Base-by-base conservation (phyloP, 139 green algal species). In the Haematococcus lacustris region DNA sequence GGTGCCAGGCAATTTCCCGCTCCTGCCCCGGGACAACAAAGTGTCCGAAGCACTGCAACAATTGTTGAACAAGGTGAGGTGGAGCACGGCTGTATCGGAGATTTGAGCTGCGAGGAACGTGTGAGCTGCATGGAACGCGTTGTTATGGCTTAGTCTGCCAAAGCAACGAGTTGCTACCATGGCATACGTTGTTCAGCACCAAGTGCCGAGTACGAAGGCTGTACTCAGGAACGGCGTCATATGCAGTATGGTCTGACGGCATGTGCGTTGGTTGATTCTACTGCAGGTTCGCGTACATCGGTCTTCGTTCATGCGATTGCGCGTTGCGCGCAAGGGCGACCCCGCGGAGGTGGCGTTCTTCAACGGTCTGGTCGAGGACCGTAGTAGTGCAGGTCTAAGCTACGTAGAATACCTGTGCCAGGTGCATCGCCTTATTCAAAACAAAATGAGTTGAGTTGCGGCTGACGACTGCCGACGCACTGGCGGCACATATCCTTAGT, bases 371-470 rank as follows among this genome's bases (percentile, higher is more conserved):
- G 78, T 94, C n/a, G 92, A 97, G 76, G 92, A 97, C 73, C 72
- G 83, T 9, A 80, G 68, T 17, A 78, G 63, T 1, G 83, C 75
- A 1, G 90, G 90, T 30, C 86, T 87, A 78, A 86, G 71, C 59
- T 97, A 97, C 71, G 89, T 97, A 39, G 92, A 97, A 77, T 94
- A 86, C 74, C 76, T 97, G 47, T 96, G 92, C 85, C 83, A 86
- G 43, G 80, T 97, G 43, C 91, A 97, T 77, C 72, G 90, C 0
- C 78, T 88, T 37, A 94, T 97, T 47, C 90, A 96, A 76, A 90
- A 91, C 75, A 88, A 85, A 75, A 82, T 94, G 78, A n/a, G n/a
- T n/a, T n/a, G n/a, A n/a, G n/a, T n/a, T n/a, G n/a, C n/a, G n/a
- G n/a, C n/a, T n/a, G n/a, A n/a, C n/a, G n/a, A n/a, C n/a, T n/a